These are phyloP conservation scores for Trifolium pratense DNA, from an alignment of 306 rosid species.

Conservation along the genomic window DNA sequence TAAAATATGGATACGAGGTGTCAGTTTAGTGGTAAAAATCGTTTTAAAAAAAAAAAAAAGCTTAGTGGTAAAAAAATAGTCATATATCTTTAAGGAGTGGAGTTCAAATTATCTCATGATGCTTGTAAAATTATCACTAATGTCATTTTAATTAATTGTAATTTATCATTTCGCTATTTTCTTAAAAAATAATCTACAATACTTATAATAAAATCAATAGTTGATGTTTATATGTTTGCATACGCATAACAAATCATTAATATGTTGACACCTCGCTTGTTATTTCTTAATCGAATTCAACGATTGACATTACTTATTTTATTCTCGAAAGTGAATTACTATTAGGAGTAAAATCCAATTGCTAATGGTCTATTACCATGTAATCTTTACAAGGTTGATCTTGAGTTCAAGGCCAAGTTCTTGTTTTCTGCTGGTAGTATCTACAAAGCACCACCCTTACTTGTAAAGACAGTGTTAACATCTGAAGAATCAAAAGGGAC, in stretches of 20 bases:
- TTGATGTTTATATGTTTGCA: no score
- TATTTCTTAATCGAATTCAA: no score
- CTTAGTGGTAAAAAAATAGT: no score
- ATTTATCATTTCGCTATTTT: no score
- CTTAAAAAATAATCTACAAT: no score
- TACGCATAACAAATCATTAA: no score
- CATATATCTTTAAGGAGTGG: no score
- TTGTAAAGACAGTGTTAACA: conserved; percentile 78
- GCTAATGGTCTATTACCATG: background rate
- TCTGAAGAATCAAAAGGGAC: conserved; percentile 75
- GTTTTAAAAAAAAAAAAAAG: no score
- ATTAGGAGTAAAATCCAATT: background rate
- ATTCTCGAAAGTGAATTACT: background rate
- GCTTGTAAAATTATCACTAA: background rate
- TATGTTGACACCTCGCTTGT: no score
- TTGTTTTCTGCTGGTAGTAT: conserved; percentile 74
- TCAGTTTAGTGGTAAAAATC: no score
- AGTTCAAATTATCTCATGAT: background rate
- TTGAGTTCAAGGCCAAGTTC: conserved; percentile 87
- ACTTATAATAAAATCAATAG: no score
- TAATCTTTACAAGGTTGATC: conserved; percentile 61
- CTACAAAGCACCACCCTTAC: conserved; percentile 75
- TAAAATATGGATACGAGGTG: no score
- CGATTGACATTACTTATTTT: background rate
- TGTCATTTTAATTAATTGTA: background rate